Evolutionary conservation across 352 stramenopile genomes (phyloP), one percentile per base, ranked within the genome.

Genomic region (Globisporangium echinulatum): DNA sequence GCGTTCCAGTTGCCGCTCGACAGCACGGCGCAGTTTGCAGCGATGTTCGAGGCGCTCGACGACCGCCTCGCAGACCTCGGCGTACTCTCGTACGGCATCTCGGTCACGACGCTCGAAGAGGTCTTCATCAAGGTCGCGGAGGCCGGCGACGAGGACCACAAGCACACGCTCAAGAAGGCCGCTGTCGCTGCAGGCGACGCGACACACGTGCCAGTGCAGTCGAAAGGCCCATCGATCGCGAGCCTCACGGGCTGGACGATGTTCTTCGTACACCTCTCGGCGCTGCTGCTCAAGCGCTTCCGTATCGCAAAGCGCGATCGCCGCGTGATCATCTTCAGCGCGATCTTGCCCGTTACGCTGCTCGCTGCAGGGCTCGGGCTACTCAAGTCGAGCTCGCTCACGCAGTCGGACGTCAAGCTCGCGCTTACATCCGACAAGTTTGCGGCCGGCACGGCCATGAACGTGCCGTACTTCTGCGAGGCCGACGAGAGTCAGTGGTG

Each of bases 121-220:
- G 88, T 96, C 9, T 96, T 96, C 68, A 88, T 96, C 67, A 96
- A 94, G 58, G 84, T 96, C 7, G 87, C 87, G 0, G 82, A 92
- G 52, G 66, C 66, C 11, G 66, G 59, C 42, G 74, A 78, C 46
- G 72, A 78, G 25, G 61, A 74, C 11, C 48, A 86, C n/a, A 71
- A 85, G 17, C 75, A 84, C 62, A 90, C 72, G 14, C 67, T 85
- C n/a, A 33, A 44, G 36, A 63, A 58, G 5, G 52, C 50, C 15
- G 39, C n/a, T 5, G 38, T 2, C 15, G 52, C n/a, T 5, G 38
- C 2, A 5, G n/a, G 4, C 10, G 17, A 15, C 8, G 9, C 5
- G 7, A 54, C 63, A 1, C 40, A 52, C 9, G 4, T 36, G 9
- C 43, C 39, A 36, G 38, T 57, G 36, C 43, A 40, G 19, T 55